Conservation (phyloP, 345 rosid species). For the Syzygium aqueum region DNA sequence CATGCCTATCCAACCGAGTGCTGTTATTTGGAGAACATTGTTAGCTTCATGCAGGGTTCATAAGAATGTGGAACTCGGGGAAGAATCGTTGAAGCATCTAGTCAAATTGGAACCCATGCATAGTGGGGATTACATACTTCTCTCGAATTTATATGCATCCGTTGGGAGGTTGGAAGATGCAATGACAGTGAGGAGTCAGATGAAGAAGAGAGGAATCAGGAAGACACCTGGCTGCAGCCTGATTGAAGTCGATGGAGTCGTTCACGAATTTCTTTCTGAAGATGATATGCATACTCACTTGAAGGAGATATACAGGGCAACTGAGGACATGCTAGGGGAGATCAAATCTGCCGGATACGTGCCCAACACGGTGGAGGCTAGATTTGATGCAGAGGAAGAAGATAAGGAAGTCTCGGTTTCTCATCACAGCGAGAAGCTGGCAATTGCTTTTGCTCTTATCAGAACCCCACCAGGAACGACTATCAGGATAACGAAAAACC, state of each 20-base stretch:
- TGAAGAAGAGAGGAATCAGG: constrained; percentile 25
- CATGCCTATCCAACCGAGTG: constrained; percentile 32
- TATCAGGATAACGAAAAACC: constrained; percentile 29
- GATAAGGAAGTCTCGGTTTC: constrained; percentile 30
- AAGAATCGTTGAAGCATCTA: constrained; percentile 16
- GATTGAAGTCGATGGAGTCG: constrained; percentile 14
- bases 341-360: constrained; percentile 24
- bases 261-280: constrained; percentile 20
- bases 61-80: constrained; percentile 20
- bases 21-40: constrained; percentile 36
- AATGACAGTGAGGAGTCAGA: constrained; percentile 15
- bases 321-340: not conserved
- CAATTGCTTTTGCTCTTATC: constrained; percentile 29
- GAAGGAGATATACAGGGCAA: not conserved
- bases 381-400: constrained; percentile 29
- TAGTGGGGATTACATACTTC: constrained; percentile 30
- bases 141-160: constrained; percentile 26
- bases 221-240: constrained; percentile 26
- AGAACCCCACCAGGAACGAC: constrained; percentile 26
- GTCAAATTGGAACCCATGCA: constrained; percentile 23
- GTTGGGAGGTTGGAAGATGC: constrained; percentile 27
- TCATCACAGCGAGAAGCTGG: constrained; percentile 39
- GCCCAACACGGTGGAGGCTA: constrained; percentile 17
- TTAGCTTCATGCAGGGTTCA: constrained; percentile 38
- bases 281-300: constrained; percentile 2